These are phyloP conservation scores for Fusarium fujikuroi DNA, from an alignment of 2,329 filamentous ascomycete genomes.

Conservation along the genomic window DNA sequence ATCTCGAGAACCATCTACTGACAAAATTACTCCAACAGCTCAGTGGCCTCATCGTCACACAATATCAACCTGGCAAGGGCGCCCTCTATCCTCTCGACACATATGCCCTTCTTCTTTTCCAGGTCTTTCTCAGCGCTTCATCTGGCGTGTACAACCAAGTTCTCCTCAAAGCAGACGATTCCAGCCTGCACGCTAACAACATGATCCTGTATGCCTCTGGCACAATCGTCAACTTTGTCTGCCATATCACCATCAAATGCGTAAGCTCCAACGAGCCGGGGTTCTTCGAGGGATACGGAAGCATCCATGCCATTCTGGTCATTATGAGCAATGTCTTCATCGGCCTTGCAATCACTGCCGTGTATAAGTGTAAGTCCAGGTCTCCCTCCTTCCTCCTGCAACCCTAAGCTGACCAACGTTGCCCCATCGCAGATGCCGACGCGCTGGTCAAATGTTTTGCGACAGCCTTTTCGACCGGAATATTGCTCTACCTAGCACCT, in stretches of 20 bases:
- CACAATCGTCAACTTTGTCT: not conserved
- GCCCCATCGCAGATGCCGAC: not conserved
- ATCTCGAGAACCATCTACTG: accelerated
- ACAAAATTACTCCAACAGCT: not conserved
- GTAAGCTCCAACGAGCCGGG: not conserved
- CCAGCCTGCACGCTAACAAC: not conserved
- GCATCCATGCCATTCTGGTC: not conserved
- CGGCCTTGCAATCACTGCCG: not conserved
- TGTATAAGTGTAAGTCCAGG: not conserved
- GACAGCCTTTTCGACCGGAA: not conserved
- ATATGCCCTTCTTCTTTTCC: not conserved
- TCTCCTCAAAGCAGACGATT: not conserved
- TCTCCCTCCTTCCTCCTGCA: accelerated
- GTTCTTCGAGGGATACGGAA: not conserved
- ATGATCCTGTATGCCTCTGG: not conserved
- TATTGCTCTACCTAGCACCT: not conserved
- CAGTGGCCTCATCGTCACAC: not conserved
- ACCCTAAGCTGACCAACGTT: not conserved
- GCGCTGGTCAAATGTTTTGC: not conserved
- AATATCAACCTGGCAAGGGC: not conserved
- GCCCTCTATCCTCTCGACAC: not conserved
- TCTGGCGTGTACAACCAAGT: not conserved
- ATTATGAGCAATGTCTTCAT: not conserved
- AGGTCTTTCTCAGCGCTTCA: not conserved
- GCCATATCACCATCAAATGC: not conserved